Evolutionary conservation across 2,329 filamentous ascomycete species (phyloP), one percentile per base, ranked within the genome.

Genomic region (Colletotrichum melonis): DNA sequence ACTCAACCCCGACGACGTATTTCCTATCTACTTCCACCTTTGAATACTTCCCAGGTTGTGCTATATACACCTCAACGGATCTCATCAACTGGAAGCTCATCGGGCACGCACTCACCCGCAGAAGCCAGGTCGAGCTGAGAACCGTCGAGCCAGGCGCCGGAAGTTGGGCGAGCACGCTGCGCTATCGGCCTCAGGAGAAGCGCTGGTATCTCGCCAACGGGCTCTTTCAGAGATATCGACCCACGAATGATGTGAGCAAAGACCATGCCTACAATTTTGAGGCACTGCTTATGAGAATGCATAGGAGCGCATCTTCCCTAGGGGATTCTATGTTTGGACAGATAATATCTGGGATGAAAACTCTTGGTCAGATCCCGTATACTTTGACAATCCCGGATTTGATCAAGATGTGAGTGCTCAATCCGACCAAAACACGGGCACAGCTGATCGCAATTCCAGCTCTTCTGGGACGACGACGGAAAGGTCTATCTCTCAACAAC

Each of bases 1-100:
- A 75, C 3, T 73, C 76, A 5, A 68, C 76, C 2, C 80, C 80
- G 2, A 76, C 79, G 7, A 80, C 77, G 1, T 92, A 88, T 78
- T 92, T 88, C 78, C 84, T 92, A 32, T 88, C 87, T 49, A 92
- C 89, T 4, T 92, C 90, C 0, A 89, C 88, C 0, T 92, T 92
- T 70, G 90, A 92, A 78, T 90, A 86, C 78, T 91, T 90, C 73
- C 90, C 90, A 0, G 89, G 89, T 4, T 86, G 87, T n/a, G 88
- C 89, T 16, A 89, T 92, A 69, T 91, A 92, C 76, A 85, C 89
- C 30, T 90, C 87, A 24, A 87, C 80, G 0, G 85, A 89, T 74
- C 82, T 90, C 12, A 79, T 88, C 9, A 84, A 86, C 55, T 90
- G 88, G 88, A 81, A 81, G 6, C 83, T 89, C n/a, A 86, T 89